Base-by-base conservation (phyloP, 495 filamentous ascomycete species). In the Aspergillus nanangensis region DNA sequence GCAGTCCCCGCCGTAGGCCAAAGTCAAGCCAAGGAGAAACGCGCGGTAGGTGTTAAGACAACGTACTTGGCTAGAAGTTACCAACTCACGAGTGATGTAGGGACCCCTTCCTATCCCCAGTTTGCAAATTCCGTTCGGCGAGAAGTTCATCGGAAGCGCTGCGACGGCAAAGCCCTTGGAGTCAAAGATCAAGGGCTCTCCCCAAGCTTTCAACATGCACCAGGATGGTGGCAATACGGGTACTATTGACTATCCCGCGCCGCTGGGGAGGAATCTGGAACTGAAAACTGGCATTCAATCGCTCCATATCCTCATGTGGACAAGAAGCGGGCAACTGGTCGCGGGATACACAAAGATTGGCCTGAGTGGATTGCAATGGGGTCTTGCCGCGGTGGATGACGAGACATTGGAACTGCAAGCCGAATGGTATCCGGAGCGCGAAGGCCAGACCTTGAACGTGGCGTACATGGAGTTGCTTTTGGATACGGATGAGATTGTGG, bases 181-280 rank as follows among this genome's bases (percentile, higher is more conserved):
- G 2, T 5, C 17, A 14, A 41, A 41, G 38, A 7, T 13, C 10
- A 20, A 10, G 10, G 20, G 11, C 20, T 8, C 8, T 5, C 38
- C 38, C 15, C 10, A 20, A 10, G 38, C 38, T 7, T 18, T 41
- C 10, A 41, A 41, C 38, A 41, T 41, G 38, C 38, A 41, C 20
- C 38, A 41, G 21, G 38, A 41, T 11, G 38, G 38, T 15, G 38
- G 38, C 17, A 41, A 41, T 20, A 41, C 38, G 9, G 38, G 38
- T 10, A 41, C 38, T 3, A 41, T 41, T 15, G 38, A 23, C 21
- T 24, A 22, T 24, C 38, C 38, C 2, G 38, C 15, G 7, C 38
- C 38, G 2, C 38, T 41, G 8, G 38, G 38, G 15, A 41, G 23
- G 10, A 15, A 41, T 15, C 38, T 41, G 1, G 15, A 41, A 20